Conservation (phyloP, 208 protist genomes). For the Leishmania tarentolae region DNA sequence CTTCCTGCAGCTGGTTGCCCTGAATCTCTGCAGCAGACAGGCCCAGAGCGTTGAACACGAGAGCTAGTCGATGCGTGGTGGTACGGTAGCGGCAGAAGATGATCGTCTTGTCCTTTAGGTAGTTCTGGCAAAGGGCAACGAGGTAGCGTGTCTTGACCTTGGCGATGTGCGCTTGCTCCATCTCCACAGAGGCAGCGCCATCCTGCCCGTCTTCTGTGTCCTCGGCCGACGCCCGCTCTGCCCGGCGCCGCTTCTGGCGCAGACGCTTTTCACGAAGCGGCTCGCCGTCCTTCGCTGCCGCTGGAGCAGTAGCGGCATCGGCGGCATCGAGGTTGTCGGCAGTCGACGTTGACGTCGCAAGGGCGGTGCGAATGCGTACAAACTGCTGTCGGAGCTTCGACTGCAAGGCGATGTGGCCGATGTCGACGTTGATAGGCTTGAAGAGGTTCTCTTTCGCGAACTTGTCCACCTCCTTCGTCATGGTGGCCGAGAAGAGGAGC, state of each 20-base stretch:
- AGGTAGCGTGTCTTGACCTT: constrained; percentile 83
- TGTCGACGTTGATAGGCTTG: constrained; percentile 86
- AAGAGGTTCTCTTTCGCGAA: constrained; percentile 88
- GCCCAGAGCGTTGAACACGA: constrained; percentile 78
- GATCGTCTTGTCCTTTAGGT: constrained; percentile 78
- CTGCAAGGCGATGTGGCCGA: constrained; percentile 90
- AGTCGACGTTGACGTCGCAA: not conserved
- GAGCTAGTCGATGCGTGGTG: constrained; percentile 76
- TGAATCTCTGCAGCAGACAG: constrained; percentile 81
- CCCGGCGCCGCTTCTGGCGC: constrained; percentile 50
- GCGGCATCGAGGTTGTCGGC: not conserved
- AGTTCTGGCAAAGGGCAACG: constrained; percentile 78
- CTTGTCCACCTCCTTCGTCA: constrained; percentile 88
- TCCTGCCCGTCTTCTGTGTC: constrained; percentile 6
- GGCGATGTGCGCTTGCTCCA: constrained; percentile 62
- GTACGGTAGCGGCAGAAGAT: constrained; percentile 90
- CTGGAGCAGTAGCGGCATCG: not conserved
- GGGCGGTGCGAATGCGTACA: constrained; percentile 64
- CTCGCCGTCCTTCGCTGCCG: constrained; percentile 46
- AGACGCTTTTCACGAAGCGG: constrained; percentile 42
- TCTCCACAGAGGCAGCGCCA: constrained; percentile 1
- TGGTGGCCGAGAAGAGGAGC: constrained; percentile 90
- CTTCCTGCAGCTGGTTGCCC: constrained; percentile 85
- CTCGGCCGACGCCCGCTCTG: constrained; percentile 13
- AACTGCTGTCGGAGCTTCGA: constrained; percentile 90